phyloP scores from a whole-genome alignment of 2,329 filamentous ascomycete species.

The Ceratocystiopsis sp. region DNA sequence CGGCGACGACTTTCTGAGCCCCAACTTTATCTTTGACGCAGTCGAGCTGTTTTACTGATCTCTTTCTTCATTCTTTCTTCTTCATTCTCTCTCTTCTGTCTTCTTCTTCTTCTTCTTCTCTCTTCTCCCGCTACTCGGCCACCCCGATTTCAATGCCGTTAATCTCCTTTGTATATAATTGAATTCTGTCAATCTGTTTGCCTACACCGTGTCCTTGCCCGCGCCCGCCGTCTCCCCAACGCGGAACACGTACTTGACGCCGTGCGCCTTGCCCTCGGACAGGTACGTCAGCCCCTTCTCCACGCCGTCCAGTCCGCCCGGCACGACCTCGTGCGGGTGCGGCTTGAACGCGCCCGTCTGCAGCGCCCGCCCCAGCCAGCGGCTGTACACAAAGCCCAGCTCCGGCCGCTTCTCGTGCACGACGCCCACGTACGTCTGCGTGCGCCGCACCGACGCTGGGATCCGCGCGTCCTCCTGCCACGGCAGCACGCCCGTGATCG shows the following conservation, averaged over 20 bases:
- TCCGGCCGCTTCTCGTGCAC: slow-evolving; percentile 14
- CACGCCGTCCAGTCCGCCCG: slow-evolving; percentile 32
- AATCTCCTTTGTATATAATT: no score
- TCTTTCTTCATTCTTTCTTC: no score
- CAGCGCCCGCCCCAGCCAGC: slow-evolving; percentile 19
- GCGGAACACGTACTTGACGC: slow-evolving; percentile 40
- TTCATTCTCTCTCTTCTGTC: no score
- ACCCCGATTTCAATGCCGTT: no score
- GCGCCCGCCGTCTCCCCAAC: slow-evolving; percentile 9
- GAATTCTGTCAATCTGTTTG: no score
- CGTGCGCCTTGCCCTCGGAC: slow-evolving; percentile 37
- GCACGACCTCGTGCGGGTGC: slow-evolving; percentile 30
- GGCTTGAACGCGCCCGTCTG: slow-evolving; percentile 25
- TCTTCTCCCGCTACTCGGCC: no score
- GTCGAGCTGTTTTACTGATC: no score
- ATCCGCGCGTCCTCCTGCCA: slow-evolving; percentile 9
- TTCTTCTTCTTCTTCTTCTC: no score
- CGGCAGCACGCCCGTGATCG: slow-evolving; percentile 14
- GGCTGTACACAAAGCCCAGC: slow-evolving; percentile 20
- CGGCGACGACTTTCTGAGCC: no score
- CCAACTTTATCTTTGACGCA: no score
- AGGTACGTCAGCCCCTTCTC: slow-evolving; percentile 31
- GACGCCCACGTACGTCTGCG: slow-evolving; percentile 12
- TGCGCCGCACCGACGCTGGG: slow-evolving; percentile 6
- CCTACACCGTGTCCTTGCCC: not conserved